These are phyloP conservation scores for Diversispora epigaea DNA, from an alignment of 192 early-diverging fungal species.

Conservation along the genomic window DNA sequence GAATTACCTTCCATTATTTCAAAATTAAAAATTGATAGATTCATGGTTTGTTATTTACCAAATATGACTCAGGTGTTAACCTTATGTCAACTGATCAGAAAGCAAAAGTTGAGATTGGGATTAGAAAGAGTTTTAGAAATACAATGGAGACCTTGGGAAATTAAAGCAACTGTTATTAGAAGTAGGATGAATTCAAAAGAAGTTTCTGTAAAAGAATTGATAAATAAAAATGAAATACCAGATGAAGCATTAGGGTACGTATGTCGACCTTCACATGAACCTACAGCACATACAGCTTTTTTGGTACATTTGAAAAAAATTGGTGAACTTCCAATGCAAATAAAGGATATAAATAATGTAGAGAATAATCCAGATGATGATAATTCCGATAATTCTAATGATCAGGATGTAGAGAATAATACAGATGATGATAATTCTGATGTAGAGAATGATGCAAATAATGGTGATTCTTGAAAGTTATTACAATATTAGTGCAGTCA, in stretches of 20 bases:
- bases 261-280: constrained; percentile 44
- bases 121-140: constrained; percentile 42
- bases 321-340: no score
- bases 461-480: no score
- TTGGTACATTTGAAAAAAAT: constrained; percentile 47
- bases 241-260: constrained; percentile 40
- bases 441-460: no score
- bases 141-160: constrained; percentile 47
- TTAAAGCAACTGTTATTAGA: constrained; percentile 43
- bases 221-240: not conserved
- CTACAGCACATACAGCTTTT: constrained; percentile 45
- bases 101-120: constrained; percentile 28
- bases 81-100: constrained; percentile 30
- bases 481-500: no score
- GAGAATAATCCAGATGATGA: no score
- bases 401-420: no score
- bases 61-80: constrained; percentile 53
- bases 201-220: constrained; percentile 4
- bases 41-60: constrained; percentile 52
- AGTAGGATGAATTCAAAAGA: constrained; percentile 18
- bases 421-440: no score
- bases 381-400: no score
- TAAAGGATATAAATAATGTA: no score
- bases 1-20: constrained; percentile 33
- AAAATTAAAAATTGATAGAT: constrained; percentile 41